phyloP scores from a whole-genome alignment of 148 eudicot species.

The Gaultheria prostrata region DNA sequence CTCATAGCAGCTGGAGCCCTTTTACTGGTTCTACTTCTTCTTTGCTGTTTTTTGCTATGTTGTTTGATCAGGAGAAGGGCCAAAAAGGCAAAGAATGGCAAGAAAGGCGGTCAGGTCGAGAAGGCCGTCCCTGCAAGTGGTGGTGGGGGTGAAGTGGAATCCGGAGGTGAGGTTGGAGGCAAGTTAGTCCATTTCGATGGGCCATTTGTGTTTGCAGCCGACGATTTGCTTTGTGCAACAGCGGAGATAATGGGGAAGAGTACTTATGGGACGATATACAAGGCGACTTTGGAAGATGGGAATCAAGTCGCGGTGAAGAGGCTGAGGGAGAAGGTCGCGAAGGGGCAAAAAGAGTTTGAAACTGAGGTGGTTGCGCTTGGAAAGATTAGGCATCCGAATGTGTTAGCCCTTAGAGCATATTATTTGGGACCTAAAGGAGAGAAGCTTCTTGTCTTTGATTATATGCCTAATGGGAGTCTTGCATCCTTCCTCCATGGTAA shows the following conservation, averaged over 20 bases:
- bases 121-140: slow-evolving; percentile 31
- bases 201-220: slow-evolving; percentile 78
- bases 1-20: slow-evolving; percentile 61
- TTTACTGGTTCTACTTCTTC: slow-evolving; percentile 45
- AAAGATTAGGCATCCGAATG: slow-evolving; percentile 66
- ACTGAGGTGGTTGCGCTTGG: slow-evolving; percentile 68
- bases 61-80: slow-evolving; percentile 63
- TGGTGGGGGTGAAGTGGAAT: slow-evolving; percentile 39
- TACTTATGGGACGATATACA: slow-evolving; percentile 76
- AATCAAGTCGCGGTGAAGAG: slow-evolving; percentile 87
- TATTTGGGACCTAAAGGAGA: slow-evolving; percentile 92
- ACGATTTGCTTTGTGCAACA: slow-evolving; percentile 83
- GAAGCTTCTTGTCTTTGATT: slow-evolving; percentile 85
- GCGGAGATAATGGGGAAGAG: slow-evolving; percentile 96
- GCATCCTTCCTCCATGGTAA: slow-evolving; percentile 88
- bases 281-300: slow-evolving; percentile 83
- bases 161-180: slow-evolving; percentile 57
- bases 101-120: slow-evolving; percentile 13
- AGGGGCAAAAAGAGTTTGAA: slow-evolving; percentile 84
- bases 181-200: slow-evolving; percentile 89
- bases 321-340: slow-evolving; percentile 81
- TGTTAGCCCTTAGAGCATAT: slow-evolving; percentile 80
- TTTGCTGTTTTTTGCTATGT: slow-evolving; percentile 59
- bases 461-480: slow-evolving; percentile 77
- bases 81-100: slow-evolving; percentile 26